A percentile compares a stretch with the other conserved stretches of the same genome.
These are phyloP conservation scores for Syzygium grande DNA, from an alignment of 345 rosid species.

Conservation along the genomic window DNA sequence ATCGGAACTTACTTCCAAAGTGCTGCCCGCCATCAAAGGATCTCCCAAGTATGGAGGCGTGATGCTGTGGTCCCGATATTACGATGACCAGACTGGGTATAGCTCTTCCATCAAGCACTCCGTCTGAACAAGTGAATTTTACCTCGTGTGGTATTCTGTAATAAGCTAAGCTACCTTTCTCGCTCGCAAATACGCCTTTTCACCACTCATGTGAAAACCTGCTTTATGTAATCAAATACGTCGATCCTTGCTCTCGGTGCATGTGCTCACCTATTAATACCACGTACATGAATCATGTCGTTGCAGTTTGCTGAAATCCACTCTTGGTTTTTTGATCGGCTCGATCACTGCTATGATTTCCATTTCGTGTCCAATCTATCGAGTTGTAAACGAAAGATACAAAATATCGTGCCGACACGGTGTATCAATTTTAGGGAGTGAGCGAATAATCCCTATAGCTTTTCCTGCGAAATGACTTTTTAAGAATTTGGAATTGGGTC, in stretches of 20 bases:
- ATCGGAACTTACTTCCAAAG: conserved; percentile 2
- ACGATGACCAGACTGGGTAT: conserved; percentile 9
- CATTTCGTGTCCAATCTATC: too few species aligned
- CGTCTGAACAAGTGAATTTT: neutral
- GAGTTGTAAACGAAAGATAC: too few species aligned
- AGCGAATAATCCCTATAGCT: neutral
- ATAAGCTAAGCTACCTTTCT: neutral
- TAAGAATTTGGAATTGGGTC: neutral
- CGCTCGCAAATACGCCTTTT: neutral
- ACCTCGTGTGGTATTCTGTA: too few species aligned
- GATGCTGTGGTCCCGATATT: conserved; percentile 19
- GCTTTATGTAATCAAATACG: too few species aligned
- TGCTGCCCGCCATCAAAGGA: conserved; percentile 10
- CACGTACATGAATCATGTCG: too few species aligned
- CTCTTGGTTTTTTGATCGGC: too few species aligned
- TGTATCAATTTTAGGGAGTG: too few species aligned
- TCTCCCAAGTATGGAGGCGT: conserved; percentile 20
- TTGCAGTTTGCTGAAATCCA: too few species aligned
- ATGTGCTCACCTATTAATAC: too few species aligned
- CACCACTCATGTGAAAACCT: neutral
- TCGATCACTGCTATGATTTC: too few species aligned
- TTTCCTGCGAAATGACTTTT: neutral
- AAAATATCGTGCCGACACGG: too few species aligned
- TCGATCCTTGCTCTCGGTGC: neutral
- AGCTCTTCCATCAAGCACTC: conserved; percentile 8